Evolutionary conservation across 1,284 basidiomycete species (phyloP).

Genomic region (Melampsora americana): DNA sequence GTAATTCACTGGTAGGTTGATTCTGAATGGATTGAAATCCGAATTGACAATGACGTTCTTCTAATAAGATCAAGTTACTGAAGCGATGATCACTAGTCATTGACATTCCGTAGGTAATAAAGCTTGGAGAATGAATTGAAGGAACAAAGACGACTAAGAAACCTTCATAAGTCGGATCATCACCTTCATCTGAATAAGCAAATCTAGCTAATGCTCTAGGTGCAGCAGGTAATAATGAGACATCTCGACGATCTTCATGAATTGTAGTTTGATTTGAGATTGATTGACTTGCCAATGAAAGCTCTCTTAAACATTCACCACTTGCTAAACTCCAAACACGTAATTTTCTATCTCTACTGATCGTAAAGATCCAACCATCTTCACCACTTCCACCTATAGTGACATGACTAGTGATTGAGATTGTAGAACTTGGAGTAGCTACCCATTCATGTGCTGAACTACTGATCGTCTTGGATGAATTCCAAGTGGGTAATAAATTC

Average conservation of each 20-base stretch:
- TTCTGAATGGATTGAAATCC: neutral
- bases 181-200: slow-evolving; percentile 36
- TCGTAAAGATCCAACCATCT: slow-evolving; percentile 67
- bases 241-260: neutral
- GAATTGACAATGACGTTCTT: slow-evolving; percentile 36
- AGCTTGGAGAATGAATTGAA: slow-evolving; percentile 29
- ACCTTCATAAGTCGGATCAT: slow-evolving; percentile 42
- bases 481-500: slow-evolving; percentile 37
- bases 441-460: slow-evolving; percentile 42
- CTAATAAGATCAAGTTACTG: slow-evolving; percentile 28
- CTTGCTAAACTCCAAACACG: slow-evolving; percentile 66
- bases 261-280: neutral
- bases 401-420: slow-evolving; percentile 32
- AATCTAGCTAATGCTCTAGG: slow-evolving; percentile 31
- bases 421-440: slow-evolving; percentile 29
- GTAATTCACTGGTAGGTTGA: slow-evolving; percentile 8
- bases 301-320: slow-evolving; percentile 52
- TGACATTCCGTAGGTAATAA: slow-evolving; percentile 39
- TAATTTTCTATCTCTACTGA: slow-evolving; percentile 80
- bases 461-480: slow-evolving; percentile 31
- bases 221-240: slow-evolving; percentile 31
- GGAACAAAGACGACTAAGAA: slow-evolving; percentile 38
- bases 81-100: slow-evolving; percentile 31
- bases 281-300: slow-evolving; percentile 7
- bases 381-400: slow-evolving; percentile 8